These are phyloP conservation scores for Candida orba DNA, from an alignment of 805 yeast species.

Conservation along the genomic window DNA sequence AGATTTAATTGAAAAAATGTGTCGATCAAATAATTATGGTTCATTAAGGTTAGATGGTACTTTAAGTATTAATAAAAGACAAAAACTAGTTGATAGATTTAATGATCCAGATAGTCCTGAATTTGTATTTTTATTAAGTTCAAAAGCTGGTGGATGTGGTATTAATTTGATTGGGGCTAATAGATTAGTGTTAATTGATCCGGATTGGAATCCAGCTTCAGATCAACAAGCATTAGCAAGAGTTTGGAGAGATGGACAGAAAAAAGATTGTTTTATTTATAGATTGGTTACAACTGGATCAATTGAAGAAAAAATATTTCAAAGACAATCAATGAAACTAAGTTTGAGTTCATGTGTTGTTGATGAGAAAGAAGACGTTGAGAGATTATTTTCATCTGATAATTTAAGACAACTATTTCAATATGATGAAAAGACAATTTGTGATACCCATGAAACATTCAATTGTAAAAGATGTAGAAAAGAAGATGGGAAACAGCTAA, in stretches of 20 bases:
- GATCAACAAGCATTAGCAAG: conserved; percentile 97
- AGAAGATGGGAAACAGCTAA: conserved; percentile 46
- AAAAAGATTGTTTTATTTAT: conserved; percentile 92
- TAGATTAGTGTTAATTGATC: conserved; percentile 77
- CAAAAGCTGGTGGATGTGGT: conserved; percentile 99
- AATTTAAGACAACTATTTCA: conserved; percentile 69
- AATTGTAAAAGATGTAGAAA: conserved; percentile 72
- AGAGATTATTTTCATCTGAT: conserved; percentile 81
- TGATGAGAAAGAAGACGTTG: conserved; percentile 93
- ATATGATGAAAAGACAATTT: conserved; percentile 56
- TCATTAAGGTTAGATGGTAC: conserved; percentile 85
- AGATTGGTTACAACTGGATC: conserved; percentile 92
- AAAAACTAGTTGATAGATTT: conserved; percentile 83
- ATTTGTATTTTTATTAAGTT: conserved; percentile 80
- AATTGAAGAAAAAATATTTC: conserved; percentile 93
- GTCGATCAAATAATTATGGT: conserved; percentile 71
- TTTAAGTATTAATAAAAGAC: conserved; percentile 85
- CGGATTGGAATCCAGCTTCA: conserved; percentile 98
- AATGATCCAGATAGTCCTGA: conserved; percentile 87
- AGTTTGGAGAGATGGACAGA: conserved; percentile 99
- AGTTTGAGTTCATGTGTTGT: conserved; percentile 93
- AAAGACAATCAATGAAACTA: conserved; percentile 90
- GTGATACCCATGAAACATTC: conserved; percentile 91
- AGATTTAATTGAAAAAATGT: conserved; percentile 82
- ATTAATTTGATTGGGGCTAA: conserved; percentile 96